A percentile compares a stretch with the other conserved stretches of the same genome.
Evolutionary conservation across 2,329 filamentous ascomycete species (phyloP).

Genomic region (Penicillium sp.): DNA sequence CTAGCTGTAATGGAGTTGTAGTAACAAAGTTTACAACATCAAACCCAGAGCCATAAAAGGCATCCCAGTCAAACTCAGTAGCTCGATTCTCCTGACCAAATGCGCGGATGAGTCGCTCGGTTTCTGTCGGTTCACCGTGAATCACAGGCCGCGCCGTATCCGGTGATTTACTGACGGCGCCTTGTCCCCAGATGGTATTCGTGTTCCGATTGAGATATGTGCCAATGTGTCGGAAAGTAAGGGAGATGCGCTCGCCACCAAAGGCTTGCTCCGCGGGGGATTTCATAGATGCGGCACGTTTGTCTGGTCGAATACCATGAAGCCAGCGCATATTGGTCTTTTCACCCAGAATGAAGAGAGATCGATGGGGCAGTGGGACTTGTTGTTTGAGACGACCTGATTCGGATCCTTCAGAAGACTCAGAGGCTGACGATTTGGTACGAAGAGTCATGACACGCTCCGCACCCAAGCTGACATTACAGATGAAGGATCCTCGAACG

Average conservation of each 20-base stretch:
- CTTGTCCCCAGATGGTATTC: constrained; percentile 86
- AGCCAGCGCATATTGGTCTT: constrained; percentile 85
- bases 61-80: constrained; percentile 73
- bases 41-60: constrained; percentile 78
- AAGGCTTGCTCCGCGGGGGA: constrained; percentile 72
- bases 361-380: constrained; percentile 82
- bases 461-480: constrained; percentile 92
- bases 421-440: constrained; percentile 62
- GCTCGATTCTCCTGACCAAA: constrained; percentile 87
- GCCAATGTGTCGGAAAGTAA: constrained; percentile 88
- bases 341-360: constrained; percentile 81
- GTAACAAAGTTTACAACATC: constrained; percentile 69
- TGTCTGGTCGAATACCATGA: constrained; percentile 90
- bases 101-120: constrained; percentile 70
- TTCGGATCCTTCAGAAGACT: constrained; percentile 33
- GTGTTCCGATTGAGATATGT: constrained; percentile 76
- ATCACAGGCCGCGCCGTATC: constrained; percentile 67
- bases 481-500: constrained; percentile 77
- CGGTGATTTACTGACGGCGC: constrained; percentile 72
- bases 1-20: constrained; percentile 39
- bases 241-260: constrained; percentile 78
- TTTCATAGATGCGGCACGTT: constrained; percentile 72
- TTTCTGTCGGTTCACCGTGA: constrained; percentile 71
- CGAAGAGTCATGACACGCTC: constrained; percentile 88
- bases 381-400: constrained; percentile 66